Evolutionary conservation across 805 yeast species (phyloP), one percentile per base, ranked within the genome.

Genomic region (Lipomyces spencermartinsiae): DNA sequence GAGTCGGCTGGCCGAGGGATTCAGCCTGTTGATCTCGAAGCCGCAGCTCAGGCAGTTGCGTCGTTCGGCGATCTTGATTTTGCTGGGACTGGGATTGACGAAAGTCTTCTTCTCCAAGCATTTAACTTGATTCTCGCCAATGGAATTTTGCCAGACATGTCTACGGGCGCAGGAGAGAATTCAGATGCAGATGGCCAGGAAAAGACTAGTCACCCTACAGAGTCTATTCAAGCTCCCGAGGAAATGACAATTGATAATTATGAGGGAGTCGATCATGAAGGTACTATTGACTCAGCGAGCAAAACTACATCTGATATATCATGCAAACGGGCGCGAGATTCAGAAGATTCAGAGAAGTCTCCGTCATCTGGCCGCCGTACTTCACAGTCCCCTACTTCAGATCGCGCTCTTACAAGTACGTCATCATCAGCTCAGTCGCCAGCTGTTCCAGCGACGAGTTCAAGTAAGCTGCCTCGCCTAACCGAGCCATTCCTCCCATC

Each of bases 401-500:
- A 43, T 16, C 49, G 49, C 10, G 49, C 49, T 4, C 49, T 43
- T 9, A 19, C 49, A 16, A 22, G n/a, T 19, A 16, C 22, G 22
- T 22, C 49, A 7, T 8, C 49, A 43, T 43, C 49, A 2, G 8
- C 22, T 43, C 49, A 16, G 22, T 43, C 49, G 49, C n/a, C 49
- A 43, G 25, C 22, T 43, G 49, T 16, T 43, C 9, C 49, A n/a
- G 16, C 14, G 10, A 14, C 43, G 43, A 37, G 14, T 4, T 37
- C 43, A 37, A 10, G 14, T 9, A 14, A 37, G 14, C 10, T 14
- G 6, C 14, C 49, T 14, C 22, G 49, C 7, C 10, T 63, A 25
- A 46, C 66, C 9, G 67, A 65, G n/a, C 61, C 67, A 37, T 34
- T 67, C 33, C 49, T 61, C 9, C 64, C 64, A n/a, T 46, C 67